Evolutionary conservation across 768 basidiomycete species (phyloP).

Genomic region (Naganishia vaughanmartiniae): DNA sequence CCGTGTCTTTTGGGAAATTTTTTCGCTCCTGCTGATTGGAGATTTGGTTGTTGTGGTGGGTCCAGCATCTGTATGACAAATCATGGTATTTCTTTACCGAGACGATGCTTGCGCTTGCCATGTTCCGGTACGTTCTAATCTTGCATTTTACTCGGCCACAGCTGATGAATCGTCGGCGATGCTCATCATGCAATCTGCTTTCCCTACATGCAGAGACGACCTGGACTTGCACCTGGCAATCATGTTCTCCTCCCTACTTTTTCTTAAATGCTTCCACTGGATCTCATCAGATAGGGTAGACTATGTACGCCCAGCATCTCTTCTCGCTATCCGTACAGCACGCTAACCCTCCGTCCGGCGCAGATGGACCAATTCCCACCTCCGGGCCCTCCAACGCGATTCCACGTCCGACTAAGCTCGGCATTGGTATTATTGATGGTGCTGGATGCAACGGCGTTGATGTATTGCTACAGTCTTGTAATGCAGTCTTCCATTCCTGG

Average conservation of each 20-base stretch:
- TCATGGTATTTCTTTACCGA: conserved; percentile 98
- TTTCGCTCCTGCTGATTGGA: not conserved
- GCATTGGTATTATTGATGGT: conserved; percentile 73
- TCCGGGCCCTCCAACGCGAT: conserved; percentile 74
- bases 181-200: not conserved
- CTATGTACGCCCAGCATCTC: conserved; percentile 65
- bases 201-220: conserved; percentile 42
- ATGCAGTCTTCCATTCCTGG: not conserved
- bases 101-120: conserved; percentile 90
- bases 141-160: too few relatives aligned
- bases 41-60: not conserved
- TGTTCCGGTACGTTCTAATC: conserved; percentile 67
- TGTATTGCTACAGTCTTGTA: conserved; percentile 17
- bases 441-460: conserved; percentile 66
- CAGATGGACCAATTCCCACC: conserved; percentile 97
- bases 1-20: too few relatives aligned
- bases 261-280: conserved; percentile 98
- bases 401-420: conserved; percentile 76
- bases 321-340: not conserved
- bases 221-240: conserved; percentile 63
- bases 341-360: not conserved
- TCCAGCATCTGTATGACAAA: conserved; percentile 86
- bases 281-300: conserved; percentile 90
- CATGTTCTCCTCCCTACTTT: conserved; percentile 91
- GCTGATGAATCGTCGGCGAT: not conserved